Evolutionary conservation across 176 grass and related monocot species (phyloP), one percentile per base, ranked within the genome.

Genomic region (Zoysia japonica): DNA sequence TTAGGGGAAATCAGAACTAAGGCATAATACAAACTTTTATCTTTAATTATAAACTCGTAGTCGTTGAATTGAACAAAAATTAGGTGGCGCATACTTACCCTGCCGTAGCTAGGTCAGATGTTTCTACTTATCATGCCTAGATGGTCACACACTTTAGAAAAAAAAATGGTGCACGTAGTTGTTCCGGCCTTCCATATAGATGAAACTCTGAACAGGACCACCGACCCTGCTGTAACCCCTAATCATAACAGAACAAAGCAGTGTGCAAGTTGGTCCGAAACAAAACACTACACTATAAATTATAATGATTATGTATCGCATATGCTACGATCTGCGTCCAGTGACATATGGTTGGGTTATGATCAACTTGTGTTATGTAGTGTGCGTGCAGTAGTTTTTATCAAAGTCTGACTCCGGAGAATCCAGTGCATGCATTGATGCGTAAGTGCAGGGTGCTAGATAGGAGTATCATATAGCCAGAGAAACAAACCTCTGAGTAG

Each of bases 401-500:
- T 11, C 3, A 37, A 36, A 50, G 36, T 40, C 14, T 50, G n/a
- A n/a, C 36, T 2, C 36, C 2, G 17, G 14, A 63, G 39, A 28
- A 72, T 64, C 37, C 19, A 52, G 42, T 47, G 47, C 66, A 51
- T 45, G 15, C 15, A 28, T 53, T 36, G 59, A 40, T 70, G 42
- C 44, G 71, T 47, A 14, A 17, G 45, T 65, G 52, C 19, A 47
- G 35, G 5, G 8, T 68, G 16, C 16, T 39, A 70, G 8, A 28
- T 28, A 28, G 28, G 28, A 28, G 28, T 28, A 28, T 28, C 28
- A 8, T 61, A 61, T 11, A 77, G 39, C 38, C 9, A 49, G 62
- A 45, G 11, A 11, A 82, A 35, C 80, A 82, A 86, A 97, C 94
- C 94, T 88, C 90, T 82, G 60, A 97, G 82, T 39, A 75, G 83